Base-by-base conservation (phyloP, 2,329 filamentous ascomycete genomes). In the Amesomyces nigricolor region DNA sequence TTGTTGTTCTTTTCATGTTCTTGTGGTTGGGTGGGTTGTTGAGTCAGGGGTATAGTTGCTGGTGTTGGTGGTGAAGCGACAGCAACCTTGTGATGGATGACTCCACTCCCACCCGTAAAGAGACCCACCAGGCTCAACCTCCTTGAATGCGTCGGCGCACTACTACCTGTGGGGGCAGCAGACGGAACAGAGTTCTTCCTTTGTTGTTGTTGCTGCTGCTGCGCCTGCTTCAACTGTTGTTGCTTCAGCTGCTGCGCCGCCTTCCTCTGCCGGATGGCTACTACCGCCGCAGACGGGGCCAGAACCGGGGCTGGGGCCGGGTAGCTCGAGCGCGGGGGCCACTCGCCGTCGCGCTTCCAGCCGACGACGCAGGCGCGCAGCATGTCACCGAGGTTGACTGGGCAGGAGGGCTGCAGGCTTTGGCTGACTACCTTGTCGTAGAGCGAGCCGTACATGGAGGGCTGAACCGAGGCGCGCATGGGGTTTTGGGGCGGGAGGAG, bases 331-430 rank as follows among this genome's bases (percentile, higher is more conserved):
- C 81, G 82, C 1, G 88, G 89, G 4, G 92, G 91, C 92, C 92
- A 97, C 70, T 96, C 89, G 14, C 91, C 91, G 64, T 94, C 89
- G 40, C 89, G 80, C 70, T 95, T 95, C 92, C 92, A 96, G 43
- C 92, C 92, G 29, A 87, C 79, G 0, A 97, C 91, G 61, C 92
- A 88, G 11, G 89, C 83, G 9, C 83, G 80, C 19, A 89, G 83
- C 74, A 96, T 85, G 64, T 95, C 89, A 30, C 79, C 75, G 0
- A 97, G 80, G 64, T 96, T 96, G 66, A 96, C 87, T 3, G 92
- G 92, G 14, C 95, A 89, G 1, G 87, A 86, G 0, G 92, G 92
- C 2, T 90, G 89, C 61, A 94, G 80, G 38, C 79, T 81, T 65
- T 92, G 86, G 0, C 91, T 70, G 42, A 96, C 85, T 49, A 96